Evolutionary conservation across 495 filamentous ascomycete genomes (phyloP).

Genomic region (Penicillium samsonianum): DNA sequence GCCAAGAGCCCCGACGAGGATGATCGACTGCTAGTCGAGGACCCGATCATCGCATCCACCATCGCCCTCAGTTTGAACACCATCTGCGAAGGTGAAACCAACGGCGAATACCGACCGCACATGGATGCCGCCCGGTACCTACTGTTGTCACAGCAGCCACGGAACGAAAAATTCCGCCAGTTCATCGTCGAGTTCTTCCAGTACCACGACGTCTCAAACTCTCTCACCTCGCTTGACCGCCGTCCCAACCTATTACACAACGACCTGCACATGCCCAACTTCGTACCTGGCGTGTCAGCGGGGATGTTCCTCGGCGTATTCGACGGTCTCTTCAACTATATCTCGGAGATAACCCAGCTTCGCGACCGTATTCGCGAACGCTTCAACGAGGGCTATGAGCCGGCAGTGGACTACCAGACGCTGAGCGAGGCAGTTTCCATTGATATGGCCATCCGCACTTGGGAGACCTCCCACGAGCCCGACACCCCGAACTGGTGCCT

Average conservation of each 20-base stretch:
- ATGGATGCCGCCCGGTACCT: conserved; percentile 75
- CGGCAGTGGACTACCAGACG: conserved; percentile 71
- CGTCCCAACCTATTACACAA: conserved; percentile 56
- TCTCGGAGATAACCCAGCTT: conserved; percentile 77
- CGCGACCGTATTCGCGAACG: conserved; percentile 74
- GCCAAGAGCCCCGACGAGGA: conserved; percentile 26
- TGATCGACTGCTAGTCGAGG: conserved; percentile 46
- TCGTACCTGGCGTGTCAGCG: conserved; percentile 71
- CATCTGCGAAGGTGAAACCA: conserved; percentile 73
- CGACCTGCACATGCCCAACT: conserved; percentile 65
- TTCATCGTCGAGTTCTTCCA: conserved; percentile 94
- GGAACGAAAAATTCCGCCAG: conserved; percentile 65
- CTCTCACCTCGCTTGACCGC: conserved; percentile 69
- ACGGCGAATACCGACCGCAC: conserved; percentile 79
- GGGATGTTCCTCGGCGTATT: conserved; percentile 81
- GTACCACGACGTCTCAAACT: conserved; percentile 83
- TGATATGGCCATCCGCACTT: conserved; percentile 72
- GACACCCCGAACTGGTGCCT: conserved; percentile 74
- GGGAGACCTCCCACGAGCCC: conserved; percentile 69
- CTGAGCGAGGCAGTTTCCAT: conserved; percentile 76
- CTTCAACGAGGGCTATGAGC: conserved; percentile 61
- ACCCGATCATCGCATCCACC: conserved; percentile 73
- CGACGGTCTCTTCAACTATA: conserved; percentile 79
- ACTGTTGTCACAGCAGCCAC: conserved; percentile 58
- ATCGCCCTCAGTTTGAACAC: conserved; percentile 80